These are phyloP conservation scores for Stromatinia cepivora DNA, from an alignment of 2,329 filamentous ascomycete species.

Conservation along the genomic window DNA sequence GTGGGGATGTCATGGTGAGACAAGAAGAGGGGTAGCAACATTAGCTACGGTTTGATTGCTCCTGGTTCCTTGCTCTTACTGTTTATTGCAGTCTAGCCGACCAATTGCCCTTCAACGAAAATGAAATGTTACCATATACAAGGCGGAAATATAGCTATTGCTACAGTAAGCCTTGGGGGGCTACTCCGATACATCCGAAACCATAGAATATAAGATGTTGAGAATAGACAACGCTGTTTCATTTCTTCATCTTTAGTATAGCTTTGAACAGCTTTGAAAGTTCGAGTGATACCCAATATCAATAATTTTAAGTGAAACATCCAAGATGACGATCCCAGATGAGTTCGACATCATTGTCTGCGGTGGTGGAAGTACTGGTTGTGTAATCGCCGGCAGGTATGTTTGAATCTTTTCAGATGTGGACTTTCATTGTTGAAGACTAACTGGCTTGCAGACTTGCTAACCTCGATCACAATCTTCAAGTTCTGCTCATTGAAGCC, in stretches of 20 bases:
- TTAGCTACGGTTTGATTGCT: background rate
- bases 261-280: background rate
- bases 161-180: background rate
- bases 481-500: slow-evolving; percentile 54
- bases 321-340: slow-evolving; percentile 37
- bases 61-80: background rate
- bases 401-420: slow-evolving; percentile 5
- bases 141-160: slow-evolving; percentile 1
- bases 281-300: background rate
- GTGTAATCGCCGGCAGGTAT: slow-evolving; percentile 50
- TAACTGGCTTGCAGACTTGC: slow-evolving; percentile 46
- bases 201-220: background rate
- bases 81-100: background rate
- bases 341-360: slow-evolving; percentile 55
- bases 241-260: background rate
- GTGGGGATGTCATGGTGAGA: background rate
- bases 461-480: slow-evolving; percentile 48
- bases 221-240: background rate
- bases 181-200: background rate
- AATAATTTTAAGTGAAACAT: background rate
- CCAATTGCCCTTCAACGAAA: background rate
- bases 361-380: slow-evolving; percentile 51
- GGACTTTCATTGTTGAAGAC: background rate
- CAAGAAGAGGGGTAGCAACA: slow-evolving; percentile 20
- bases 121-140: background rate